Percentiles rank a stretch among this genome's conserved stretches.
Evolutionary conservation across 768 basidiomycete species (phyloP).

Genomic region (Cystobasidium ongulense): DNA sequence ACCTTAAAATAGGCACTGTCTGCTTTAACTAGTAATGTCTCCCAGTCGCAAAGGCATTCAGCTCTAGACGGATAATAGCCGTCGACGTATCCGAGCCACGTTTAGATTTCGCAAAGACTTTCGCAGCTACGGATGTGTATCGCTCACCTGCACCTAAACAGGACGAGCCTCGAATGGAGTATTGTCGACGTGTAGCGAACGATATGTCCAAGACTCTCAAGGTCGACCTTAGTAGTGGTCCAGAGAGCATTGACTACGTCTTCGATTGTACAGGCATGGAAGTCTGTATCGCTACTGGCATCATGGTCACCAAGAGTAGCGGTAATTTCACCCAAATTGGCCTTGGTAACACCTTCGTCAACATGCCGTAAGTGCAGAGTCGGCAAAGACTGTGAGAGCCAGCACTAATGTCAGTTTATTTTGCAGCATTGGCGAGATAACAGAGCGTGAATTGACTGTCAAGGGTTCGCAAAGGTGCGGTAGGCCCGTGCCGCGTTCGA

Average conservation of each 20-base stretch:
- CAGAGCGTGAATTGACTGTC: neutral
- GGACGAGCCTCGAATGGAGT: constrained; percentile 14
- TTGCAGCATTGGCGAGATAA: neutral
- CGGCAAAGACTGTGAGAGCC: neutral
- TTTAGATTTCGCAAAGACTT: constrained; percentile 43
- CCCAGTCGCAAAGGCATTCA: constrained; percentile 79
- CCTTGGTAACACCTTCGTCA: constrained; percentile 25
- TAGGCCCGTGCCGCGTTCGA: neutral
- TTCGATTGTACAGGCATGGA: constrained; percentile 52
- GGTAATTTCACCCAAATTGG: constrained; percentile 49
- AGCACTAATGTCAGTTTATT: neutral
- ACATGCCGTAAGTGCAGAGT: neutral
- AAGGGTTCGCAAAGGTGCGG: neutral
- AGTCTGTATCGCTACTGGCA: constrained; percentile 77
- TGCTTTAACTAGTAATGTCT: neutral
- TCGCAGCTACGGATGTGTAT: constrained; percentile 33
- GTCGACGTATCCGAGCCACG: constrained; percentile 53
- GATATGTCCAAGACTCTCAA: neutral
- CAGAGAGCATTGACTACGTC: constrained; percentile 22
- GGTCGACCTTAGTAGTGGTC: neutral
- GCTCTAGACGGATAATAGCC: constrained; percentile 73
- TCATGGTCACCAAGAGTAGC: constrained; percentile 65
- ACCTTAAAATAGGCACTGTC: too few species aligned
- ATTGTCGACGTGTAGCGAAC: neutral
- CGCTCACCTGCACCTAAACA: neutral